Conservation (phyloP, 169 alveolate genomes). For the Eimeria tenella region DNA sequence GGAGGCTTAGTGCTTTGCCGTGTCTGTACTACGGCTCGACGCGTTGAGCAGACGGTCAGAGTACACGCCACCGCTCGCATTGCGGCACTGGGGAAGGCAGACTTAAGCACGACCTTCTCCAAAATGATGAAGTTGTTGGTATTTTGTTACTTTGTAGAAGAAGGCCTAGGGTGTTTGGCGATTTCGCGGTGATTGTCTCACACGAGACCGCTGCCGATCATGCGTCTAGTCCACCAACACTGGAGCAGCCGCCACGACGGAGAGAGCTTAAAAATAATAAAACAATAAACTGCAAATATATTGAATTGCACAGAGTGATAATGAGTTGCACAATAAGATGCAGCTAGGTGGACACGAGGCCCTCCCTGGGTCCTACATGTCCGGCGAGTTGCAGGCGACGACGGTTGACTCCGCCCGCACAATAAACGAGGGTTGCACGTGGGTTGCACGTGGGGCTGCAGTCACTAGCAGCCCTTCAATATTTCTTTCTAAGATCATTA, state of each 20-base stretch:
- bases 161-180: not conserved
- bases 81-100: too few species aligned
- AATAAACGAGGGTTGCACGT: not conserved
- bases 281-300: not conserved
- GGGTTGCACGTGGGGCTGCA: constrained; percentile 11
- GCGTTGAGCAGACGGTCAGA: too few species aligned
- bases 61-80: too few species aligned
- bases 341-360: not conserved
- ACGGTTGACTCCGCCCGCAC: constrained; percentile 32
- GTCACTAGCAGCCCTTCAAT: not conserved
- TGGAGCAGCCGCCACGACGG: too few species aligned
- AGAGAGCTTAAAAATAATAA: too few species aligned
- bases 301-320: not conserved
- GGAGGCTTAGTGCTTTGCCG: too few species aligned
- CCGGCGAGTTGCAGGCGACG: constrained; percentile 38
- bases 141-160: not conserved
- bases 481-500: too few species aligned
- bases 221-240: not conserved
- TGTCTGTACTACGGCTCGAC: too few species aligned
- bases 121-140: not conserved
- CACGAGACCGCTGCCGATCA: constrained; percentile 13
- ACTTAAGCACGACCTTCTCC: too few species aligned
- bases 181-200: not conserved
- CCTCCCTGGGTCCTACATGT: not conserved
- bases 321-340: not conserved